phyloP scores from a whole-genome alignment of 768 basidiomycete species.

The Thelephora ganbajun region DNA sequence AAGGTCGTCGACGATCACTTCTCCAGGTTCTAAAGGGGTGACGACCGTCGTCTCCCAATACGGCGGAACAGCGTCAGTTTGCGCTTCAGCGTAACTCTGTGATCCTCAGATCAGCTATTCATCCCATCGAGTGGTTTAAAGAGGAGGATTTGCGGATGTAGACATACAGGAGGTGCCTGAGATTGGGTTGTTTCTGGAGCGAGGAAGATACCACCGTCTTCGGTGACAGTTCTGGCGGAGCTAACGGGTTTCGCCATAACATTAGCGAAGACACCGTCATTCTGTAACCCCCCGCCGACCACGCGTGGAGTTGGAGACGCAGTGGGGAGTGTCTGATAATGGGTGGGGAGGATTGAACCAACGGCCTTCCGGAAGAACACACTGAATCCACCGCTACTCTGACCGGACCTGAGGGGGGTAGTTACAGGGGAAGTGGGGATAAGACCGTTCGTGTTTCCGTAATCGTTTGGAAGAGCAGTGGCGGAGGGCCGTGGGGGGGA shows the following conservation, averaged over 20 bases:
- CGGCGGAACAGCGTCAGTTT: constrained; percentile 80
- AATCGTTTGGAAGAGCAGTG: constrained; percentile 47
- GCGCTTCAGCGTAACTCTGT: constrained; percentile 78
- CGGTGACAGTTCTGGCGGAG: constrained; percentile 27
- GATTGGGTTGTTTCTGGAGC: constrained; percentile 74
- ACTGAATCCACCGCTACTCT: background rate
- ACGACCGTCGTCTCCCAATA: constrained; percentile 98
- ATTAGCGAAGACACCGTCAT: constrained; percentile 94
- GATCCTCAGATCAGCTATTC: background rate
- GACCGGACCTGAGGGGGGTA: constrained; percentile 13
- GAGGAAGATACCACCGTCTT: constrained; percentile 43
- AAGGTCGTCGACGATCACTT: constrained; percentile 86
- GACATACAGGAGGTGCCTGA: constrained; percentile 74
- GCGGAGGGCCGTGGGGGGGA: constrained; percentile 54
- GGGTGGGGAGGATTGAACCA: constrained; percentile 49
- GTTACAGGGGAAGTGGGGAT: constrained; percentile 38
- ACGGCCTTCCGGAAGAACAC: constrained; percentile 40
- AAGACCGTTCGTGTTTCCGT: constrained; percentile 60
- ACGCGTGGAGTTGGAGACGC: constrained; percentile 16
- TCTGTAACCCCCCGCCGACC: constrained; percentile 58
- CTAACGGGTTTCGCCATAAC: constrained; percentile 73
- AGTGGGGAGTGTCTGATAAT: constrained; percentile 42
- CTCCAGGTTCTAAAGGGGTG: constrained; percentile 46
- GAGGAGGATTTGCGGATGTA: background rate
- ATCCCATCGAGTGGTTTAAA: background rate